These are phyloP conservation scores for Artemisia argyi DNA, from an alignment of 129 eudicot genomes.

Conservation along the genomic window DNA sequence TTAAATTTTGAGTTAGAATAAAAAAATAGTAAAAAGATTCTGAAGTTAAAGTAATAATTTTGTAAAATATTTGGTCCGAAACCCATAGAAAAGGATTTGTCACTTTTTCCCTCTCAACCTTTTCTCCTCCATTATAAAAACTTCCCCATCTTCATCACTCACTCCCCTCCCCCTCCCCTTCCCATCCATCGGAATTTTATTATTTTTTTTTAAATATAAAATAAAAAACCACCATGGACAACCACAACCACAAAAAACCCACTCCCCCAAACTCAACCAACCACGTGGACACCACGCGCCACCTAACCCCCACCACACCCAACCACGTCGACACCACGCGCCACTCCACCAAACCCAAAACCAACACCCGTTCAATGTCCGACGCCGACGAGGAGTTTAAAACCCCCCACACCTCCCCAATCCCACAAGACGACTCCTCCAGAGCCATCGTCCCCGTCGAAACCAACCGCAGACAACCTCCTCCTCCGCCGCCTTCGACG, in stretches of 20 bases:
- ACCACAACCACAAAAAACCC: conserved; percentile 9
- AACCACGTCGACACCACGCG: background rate
- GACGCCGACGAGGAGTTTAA: conserved; percentile 63
- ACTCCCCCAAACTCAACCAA: conserved; percentile 7
- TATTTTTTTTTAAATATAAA: no score
- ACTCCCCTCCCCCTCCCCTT: background rate
- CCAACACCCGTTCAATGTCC: conserved; percentile 52
- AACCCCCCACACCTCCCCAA: conserved; percentile 50
- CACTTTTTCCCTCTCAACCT: conserved; percentile 23
- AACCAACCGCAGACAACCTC: conserved; percentile 25
- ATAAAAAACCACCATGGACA: conserved; percentile 26
- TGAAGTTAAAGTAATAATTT: background rate
- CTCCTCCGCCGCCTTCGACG: conserved; percentile 23
- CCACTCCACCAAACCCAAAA: conserved; percentile 20
- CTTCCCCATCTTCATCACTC: background rate
- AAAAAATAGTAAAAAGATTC: background rate
- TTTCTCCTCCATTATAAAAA: background rate
- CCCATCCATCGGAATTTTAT: background rate
- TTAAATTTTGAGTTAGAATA: background rate
- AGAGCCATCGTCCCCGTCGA: conserved; percentile 31
- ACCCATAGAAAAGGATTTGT: conserved; percentile 32
- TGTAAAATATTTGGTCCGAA: conserved; percentile 24
- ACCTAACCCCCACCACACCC: conserved; percentile 21
- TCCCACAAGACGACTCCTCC: conserved; percentile 31
- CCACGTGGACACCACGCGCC: background rate